A percentile compares a stretch with the other conserved stretches of the same genome.
phyloP scores from a whole-genome alignment of 2,329 filamentous ascomycete species.

The Pseudogymnoascus sp. region DNA sequence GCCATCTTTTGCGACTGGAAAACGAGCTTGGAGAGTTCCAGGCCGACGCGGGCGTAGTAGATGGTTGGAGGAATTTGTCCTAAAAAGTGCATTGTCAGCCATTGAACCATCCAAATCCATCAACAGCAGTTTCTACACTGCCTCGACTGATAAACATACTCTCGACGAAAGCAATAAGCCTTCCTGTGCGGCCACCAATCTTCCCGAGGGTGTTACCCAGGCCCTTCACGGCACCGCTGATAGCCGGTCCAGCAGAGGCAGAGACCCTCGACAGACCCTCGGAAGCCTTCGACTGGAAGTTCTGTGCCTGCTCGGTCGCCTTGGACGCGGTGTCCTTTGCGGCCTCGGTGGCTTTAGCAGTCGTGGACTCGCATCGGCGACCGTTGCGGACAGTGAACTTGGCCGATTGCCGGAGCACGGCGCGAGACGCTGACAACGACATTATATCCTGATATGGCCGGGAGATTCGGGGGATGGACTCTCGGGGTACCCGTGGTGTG shows the following conservation, averaged over 20 bases:
- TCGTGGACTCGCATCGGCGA: slow-evolving; percentile 55
- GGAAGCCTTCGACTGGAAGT: slow-evolving; percentile 57
- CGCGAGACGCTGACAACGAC: slow-evolving; percentile 26
- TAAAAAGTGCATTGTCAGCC: slow-evolving; percentile 31
- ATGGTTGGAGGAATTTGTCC: slow-evolving; percentile 77
- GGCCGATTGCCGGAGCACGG: slow-evolving; percentile 25
- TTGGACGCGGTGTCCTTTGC: slow-evolving; percentile 38
- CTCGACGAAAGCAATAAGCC: slow-evolving; percentile 71
- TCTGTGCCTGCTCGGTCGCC: slow-evolving; percentile 36
- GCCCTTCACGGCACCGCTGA: slow-evolving; percentile 64
- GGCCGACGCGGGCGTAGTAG: slow-evolving; percentile 85
- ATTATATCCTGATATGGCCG: slow-evolving; percentile 20
- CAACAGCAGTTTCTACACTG: slow-evolving; percentile 11
- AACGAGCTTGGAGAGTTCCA: slow-evolving; percentile 82
- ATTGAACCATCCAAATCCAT: slow-evolving; percentile 13
- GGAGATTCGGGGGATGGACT: slow-evolving; percentile 16
- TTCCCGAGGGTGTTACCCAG: slow-evolving; percentile 59
- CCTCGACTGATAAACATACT: slow-evolving; percentile 51
- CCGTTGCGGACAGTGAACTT: slow-evolving; percentile 19
- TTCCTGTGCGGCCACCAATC: slow-evolving; percentile 77
- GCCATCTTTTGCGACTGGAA: slow-evolving; percentile 84
- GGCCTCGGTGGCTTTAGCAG: slow-evolving; percentile 39
- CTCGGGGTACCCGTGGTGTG: slow-evolving; percentile 15
- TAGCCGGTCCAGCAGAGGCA: slow-evolving; percentile 69
- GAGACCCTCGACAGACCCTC: slow-evolving; percentile 77